Evolutionary conservation across 2,329 filamentous ascomycete genomes (phyloP), one percentile per base, ranked within the genome.

Genomic region (Corinectria fuckeliana): DNA sequence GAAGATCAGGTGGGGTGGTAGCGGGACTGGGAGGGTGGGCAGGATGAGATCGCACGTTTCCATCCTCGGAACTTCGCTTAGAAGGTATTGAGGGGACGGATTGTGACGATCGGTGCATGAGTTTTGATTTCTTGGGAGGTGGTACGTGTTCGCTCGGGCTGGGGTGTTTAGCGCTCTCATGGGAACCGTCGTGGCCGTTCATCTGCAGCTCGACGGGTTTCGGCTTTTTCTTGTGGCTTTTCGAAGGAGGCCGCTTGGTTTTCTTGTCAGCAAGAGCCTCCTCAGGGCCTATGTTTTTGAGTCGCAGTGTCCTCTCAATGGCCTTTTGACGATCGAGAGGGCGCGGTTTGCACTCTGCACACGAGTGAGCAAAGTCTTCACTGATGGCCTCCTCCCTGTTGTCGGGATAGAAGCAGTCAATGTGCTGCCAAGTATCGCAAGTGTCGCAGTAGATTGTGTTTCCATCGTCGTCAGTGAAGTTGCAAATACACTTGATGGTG

Each of bases 381-480:
- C 89, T 77, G 75, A 93, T 78, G 79, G 91, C 84, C 82, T 91
- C 83, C 75, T 88, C 85, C 73, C 87, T 85, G 69, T 92, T 91
- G 64, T 86, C 76, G 20, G 86, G 86, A 75, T 98, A 98, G 79
- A 96, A 98, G 79, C 95, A 99, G 74, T 93, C 89, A 71, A 97
- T 96, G 78, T 99, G 95, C 78, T 99, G 95, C 95, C 95, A 99
- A 49, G 93, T 95, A 75, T 97, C 91, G 82, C 95, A 99, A 59
- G 84, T 87, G 75, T 98, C 95, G 83, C 95, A 99, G 77, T 93
- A 92, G 63, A 99, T 96, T 60, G 95, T 99, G 77, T 92, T 94
- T 78, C 95, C 95, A 82, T 99, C 95, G 82, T 99, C 95, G 81
- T 96, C 93, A 75, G 88, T 82, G 77, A 91, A 97, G 75, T 88